These are phyloP conservation scores for Poteriospumella lacustris DNA, from an alignment of 108 stramenopile genomes.

Conservation along the genomic window DNA sequence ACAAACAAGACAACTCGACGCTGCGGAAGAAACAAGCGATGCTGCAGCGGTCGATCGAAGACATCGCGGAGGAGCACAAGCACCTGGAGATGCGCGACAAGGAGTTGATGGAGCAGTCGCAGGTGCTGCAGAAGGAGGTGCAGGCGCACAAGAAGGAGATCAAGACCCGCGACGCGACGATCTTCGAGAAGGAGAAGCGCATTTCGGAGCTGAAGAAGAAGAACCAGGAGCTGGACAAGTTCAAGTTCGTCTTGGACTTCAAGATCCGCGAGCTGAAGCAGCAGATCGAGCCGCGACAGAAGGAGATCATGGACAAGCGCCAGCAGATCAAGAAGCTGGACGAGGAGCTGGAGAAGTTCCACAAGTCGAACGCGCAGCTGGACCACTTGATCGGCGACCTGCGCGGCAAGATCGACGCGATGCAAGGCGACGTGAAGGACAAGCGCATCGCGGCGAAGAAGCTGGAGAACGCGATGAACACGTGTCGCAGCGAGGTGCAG, in stretches of 20 bases:
- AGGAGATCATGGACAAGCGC: conserved; percentile 57
- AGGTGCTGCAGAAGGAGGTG: conserved; percentile 24
- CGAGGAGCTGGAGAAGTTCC: conserved; percentile 54
- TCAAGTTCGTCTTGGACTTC: conserved; percentile 65
- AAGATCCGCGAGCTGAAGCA: conserved; percentile 65
- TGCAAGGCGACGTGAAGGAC: neutral
- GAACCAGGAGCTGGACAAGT: conserved; percentile 67
- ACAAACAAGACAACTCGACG: conserved; percentile 60
- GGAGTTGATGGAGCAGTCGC: conserved; percentile 41
- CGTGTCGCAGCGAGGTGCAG: conserved; percentile 5
- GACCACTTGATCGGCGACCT: conserved; percentile 60
- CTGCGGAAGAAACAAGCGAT: conserved; percentile 59
- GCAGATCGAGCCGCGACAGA: conserved; percentile 66
- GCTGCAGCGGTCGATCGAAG: conserved; percentile 48
- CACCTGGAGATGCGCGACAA: conserved; percentile 30
- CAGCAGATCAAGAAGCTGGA: conserved; percentile 61
- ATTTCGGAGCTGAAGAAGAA: conserved; percentile 68
- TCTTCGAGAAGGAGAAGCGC: conserved; percentile 61
- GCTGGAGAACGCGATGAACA: neutral
- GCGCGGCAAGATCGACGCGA: conserved; percentile 42
- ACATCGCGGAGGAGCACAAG: conserved; percentile 46
- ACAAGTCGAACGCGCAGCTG: conserved; percentile 58
- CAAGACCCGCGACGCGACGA: conserved; percentile 54
- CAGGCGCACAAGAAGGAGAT: conserved; percentile 36
- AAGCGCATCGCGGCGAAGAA: conserved; percentile 1